A percentile compares a stretch with the other conserved stretches of the same genome.
Conservation (phyloP, 2,329 filamentous ascomycete genomes). For the Pseudogymnoascus sp. region DNA sequence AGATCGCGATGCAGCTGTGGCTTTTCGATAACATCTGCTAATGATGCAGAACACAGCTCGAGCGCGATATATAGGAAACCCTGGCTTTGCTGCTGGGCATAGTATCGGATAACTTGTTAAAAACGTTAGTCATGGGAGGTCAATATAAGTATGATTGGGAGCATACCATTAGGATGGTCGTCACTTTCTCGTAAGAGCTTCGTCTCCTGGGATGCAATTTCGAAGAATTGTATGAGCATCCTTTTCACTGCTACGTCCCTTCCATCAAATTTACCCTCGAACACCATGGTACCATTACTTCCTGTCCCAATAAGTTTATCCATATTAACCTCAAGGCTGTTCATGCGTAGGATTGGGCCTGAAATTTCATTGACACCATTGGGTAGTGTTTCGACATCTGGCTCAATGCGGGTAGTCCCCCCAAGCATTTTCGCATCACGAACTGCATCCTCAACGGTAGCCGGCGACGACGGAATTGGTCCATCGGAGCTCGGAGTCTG, state of each 20-base stretch:
- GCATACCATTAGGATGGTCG: conserved; percentile 74
- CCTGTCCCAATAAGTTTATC: conserved; percentile 63
- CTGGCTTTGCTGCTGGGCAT: conserved; percentile 78
- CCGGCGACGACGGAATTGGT: conserved; percentile 27
- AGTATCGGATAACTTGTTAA: conserved; percentile 77
- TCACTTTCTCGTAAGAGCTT: conserved; percentile 85
- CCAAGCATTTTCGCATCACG: conserved; percentile 52
- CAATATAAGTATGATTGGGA: neutral
- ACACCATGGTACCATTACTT: conserved; percentile 95
- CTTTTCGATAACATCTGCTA: conserved; percentile 84
- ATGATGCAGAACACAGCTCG: conserved; percentile 85
- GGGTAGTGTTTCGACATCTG: conserved; percentile 51
- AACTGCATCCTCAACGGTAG: conserved; percentile 51
- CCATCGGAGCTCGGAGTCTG: conserved; percentile 44
- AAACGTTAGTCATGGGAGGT: conserved; percentile 22
- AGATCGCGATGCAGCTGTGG: conserved; percentile 59
- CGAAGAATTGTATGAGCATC: conserved; percentile 93
- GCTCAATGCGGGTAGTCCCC: conserved; percentile 43
- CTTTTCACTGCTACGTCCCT: conserved; percentile 92
- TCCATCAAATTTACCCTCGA: conserved; percentile 87
- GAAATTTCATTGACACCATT: conserved; percentile 53
- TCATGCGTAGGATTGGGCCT: conserved; percentile 52
- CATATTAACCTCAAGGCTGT: conserved; percentile 55
- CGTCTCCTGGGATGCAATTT: conserved; percentile 91
- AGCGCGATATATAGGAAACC: conserved; percentile 95